Percentiles rank a stretch among this genome's conserved stretches.
Conservation (phyloP, 352 stramenopile genomes). For the Phytophthora vignae region DNA sequence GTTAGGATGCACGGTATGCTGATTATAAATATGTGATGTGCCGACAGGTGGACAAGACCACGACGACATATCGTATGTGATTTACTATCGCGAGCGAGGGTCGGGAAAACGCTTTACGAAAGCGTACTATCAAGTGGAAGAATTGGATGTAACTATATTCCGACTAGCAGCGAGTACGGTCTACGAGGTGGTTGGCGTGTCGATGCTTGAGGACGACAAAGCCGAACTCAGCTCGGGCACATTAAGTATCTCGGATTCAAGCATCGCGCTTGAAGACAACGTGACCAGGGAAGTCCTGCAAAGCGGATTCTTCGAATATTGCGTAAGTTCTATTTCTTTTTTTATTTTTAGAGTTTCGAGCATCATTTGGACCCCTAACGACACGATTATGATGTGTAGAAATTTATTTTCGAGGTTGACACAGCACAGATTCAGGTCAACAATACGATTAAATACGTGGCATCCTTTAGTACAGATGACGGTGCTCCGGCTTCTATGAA, state of each 20-base stretch:
- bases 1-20: background rate
- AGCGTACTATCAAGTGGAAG: conserved; percentile 30
- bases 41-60: conserved; percentile 37
- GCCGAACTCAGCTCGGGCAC: conserved; percentile 12
- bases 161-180: conserved; percentile 48
- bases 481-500: conserved; percentile 23
- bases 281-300: background rate
- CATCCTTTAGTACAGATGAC: conserved; percentile 10
- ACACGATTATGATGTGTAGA: conserved; percentile 18
- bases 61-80: conserved; percentile 39
- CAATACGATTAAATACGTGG: background rate
- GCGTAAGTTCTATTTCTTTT: conserved; percentile 36
- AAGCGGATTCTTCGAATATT: conserved; percentile 55
- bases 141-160: conserved; percentile 41
- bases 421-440: background rate
- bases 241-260: conserved; percentile 33
- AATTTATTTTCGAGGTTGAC: conserved; percentile 63
- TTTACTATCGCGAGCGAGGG: conserved; percentile 41
- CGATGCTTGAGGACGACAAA: conserved; percentile 24
- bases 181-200: conserved; percentile 64
- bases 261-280: conserved; percentile 27
- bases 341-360: background rate
- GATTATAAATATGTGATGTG: background rate
- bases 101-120: conserved; percentile 29
- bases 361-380: background rate